Percentiles rank a stretch among this genome's conserved stretches.
These are phyloP conservation scores for Potentilla sterilis DNA, from an alignment of 306 rosid genomes.

Conservation along the genomic window DNA sequence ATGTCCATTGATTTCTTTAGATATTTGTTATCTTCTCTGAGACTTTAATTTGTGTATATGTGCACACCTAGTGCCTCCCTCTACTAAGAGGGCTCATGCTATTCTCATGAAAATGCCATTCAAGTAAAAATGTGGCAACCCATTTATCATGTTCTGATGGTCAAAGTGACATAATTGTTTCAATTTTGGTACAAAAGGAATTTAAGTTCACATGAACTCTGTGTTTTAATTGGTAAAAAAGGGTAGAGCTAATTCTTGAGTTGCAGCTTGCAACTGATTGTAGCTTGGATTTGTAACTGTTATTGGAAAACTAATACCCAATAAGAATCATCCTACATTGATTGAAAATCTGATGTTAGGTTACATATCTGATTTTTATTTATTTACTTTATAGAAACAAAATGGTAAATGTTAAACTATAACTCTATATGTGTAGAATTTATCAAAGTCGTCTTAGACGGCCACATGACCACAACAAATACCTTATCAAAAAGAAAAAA, in stretches of 20 bases:
- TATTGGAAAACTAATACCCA: background rate
- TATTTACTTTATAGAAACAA: background rate
- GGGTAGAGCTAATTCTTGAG: background rate
- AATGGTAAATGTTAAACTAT: background rate
- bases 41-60: background rate
- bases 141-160: conserved; percentile 3
- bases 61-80: background rate
- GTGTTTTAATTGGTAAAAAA: background rate
- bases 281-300: background rate
- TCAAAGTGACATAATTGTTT: background rate
- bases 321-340: background rate
- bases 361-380: background rate
- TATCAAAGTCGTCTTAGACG: too few relatives aligned
- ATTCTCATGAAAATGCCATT: conserved; percentile 1
- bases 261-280: background rate
- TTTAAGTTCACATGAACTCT: background rate
- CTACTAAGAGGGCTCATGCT: conserved; percentile 1
- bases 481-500: too few relatives aligned
- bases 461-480: too few relatives aligned
- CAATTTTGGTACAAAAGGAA: background rate
- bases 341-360: background rate
- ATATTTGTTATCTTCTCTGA: background rate
- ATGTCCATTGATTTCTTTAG: background rate
- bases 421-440: too few relatives aligned
- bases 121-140: background rate